A percentile compares a stretch with the other conserved stretches of the same genome.
Conservation (phyloP, 2,329 filamentous ascomycete species). For the Aspergillus uvarum region DNA sequence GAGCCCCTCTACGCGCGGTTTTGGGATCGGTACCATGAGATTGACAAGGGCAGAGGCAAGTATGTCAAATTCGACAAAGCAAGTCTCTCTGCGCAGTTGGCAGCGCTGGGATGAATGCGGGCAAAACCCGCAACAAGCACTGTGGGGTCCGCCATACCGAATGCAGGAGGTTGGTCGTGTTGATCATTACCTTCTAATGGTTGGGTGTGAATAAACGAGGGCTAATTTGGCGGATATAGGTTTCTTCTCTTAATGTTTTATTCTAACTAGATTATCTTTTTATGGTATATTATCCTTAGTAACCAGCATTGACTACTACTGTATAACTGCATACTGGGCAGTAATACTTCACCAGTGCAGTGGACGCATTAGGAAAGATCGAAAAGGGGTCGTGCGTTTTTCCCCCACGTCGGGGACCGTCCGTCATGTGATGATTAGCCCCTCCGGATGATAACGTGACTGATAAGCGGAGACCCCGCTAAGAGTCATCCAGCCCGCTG, state of each 20-base stretch:
- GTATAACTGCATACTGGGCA: too few species aligned
- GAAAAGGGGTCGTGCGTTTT: not conserved
- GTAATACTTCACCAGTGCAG: not conserved
- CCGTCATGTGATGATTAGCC: conserved; percentile 26
- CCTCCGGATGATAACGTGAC: conserved; percentile 38
- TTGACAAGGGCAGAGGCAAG: conserved; percentile 97
- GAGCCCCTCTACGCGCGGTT: conserved; percentile 94
- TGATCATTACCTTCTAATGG: not conserved
- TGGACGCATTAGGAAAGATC: too few species aligned
- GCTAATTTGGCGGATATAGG: not conserved
- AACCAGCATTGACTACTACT: too few species aligned
- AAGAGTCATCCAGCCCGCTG: conserved; percentile 15
- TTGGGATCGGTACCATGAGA: conserved; percentile 95
- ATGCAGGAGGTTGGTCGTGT: not conserved
- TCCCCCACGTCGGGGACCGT: not conserved
- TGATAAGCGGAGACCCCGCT: conserved; percentile 38
- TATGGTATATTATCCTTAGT: too few species aligned
- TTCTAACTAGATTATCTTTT: not conserved
- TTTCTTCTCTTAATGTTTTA: conserved; percentile 2
- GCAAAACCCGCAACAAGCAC: not conserved
- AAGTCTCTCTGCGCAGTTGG: conserved; percentile 65
- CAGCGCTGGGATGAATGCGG: conserved; percentile 39
- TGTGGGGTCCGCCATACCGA: not conserved
- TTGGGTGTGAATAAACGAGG: not conserved
- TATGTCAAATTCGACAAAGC: conserved; percentile 97